Conservation (phyloP, 371 early-diverging fungal species). For the Umbelopsis sp. region DNA sequence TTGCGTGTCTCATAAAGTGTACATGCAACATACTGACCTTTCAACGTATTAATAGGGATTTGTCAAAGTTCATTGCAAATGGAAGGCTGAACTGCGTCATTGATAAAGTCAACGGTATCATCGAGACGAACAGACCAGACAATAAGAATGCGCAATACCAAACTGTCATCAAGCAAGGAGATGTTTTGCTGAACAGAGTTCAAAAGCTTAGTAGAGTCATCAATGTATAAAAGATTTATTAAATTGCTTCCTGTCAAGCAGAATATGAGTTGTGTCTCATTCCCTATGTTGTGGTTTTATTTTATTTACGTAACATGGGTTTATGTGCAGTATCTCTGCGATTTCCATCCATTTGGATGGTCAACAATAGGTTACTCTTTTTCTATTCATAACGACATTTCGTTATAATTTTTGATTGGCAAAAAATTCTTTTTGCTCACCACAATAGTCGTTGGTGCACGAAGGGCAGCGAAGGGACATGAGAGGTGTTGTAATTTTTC, state of each 20-base stretch:
- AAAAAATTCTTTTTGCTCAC: slow-evolving; percentile 70
- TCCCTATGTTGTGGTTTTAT: neutral
- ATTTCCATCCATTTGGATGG: neutral
- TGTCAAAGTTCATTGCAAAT: slow-evolving; percentile 95
- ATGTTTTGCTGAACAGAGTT: slow-evolving; percentile 91
- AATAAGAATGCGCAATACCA: slow-evolving; percentile 97
- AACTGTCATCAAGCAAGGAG: slow-evolving; percentile 94
- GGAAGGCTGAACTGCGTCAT: slow-evolving; percentile 98
- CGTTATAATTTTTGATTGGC: slow-evolving; percentile 22
- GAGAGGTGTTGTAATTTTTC: slow-evolving; percentile 62
- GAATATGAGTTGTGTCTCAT: neutral
- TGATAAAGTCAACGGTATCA: slow-evolving; percentile 98
- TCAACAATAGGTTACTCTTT: neutral
- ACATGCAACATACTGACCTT: neutral
- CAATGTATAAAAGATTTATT: slow-evolving; percentile 57
- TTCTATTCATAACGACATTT: neutral
- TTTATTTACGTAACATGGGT: neutral
- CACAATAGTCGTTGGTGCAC: slow-evolving; percentile 77
- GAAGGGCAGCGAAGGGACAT: slow-evolving; percentile 82
- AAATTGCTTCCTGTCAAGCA: neutral
- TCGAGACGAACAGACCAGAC: slow-evolving; percentile 96
- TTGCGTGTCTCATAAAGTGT: neutral
- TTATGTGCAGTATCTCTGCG: neutral
- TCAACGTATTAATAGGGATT: slow-evolving; percentile 63
- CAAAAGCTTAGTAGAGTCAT: slow-evolving; percentile 96